A percentile compares a stretch with the other conserved stretches of the same genome.
Evolutionary conservation across 164 flowering plant species (phyloP).

Genomic region (Hamamelis virginiana): DNA sequence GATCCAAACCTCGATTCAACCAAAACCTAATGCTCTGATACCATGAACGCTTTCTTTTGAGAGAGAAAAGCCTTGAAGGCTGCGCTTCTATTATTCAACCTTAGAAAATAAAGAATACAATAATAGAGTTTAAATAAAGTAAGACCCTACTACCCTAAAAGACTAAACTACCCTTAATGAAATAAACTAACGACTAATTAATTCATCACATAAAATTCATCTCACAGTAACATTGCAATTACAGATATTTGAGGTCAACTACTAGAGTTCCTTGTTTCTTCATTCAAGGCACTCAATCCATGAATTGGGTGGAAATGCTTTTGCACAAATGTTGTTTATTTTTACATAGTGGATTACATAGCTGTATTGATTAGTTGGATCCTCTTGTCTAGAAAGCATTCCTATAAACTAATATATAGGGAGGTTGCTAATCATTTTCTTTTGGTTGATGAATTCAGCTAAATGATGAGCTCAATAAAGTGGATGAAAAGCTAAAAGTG

Average conservation of each 20-base stretch:
- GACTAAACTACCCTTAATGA: too few relatives aligned
- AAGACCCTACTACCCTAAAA: too few relatives aligned
- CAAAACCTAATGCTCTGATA: too few relatives aligned
- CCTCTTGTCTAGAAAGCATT: background rate
- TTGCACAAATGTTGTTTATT: background rate
- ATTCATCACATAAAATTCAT: too few relatives aligned
- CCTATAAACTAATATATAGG: background rate
- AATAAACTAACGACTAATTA: too few relatives aligned
- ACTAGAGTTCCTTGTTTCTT: background rate
- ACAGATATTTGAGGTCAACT: background rate
- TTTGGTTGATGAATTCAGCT: conserved; percentile 37
- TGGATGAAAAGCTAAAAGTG: conserved; percentile 60
- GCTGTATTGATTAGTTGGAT: background rate
- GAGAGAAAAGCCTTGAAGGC: too few relatives aligned
- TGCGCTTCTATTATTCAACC: too few relatives aligned
- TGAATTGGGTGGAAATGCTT: background rate
- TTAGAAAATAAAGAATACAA: too few relatives aligned
- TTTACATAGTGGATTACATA: background rate
- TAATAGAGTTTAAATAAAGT: too few relatives aligned
- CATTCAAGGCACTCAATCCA: background rate
- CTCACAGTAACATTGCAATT: background rate
- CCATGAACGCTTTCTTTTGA: too few relatives aligned
- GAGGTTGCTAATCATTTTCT: background rate
- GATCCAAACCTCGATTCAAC: too few relatives aligned
- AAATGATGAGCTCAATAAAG: conserved; percentile 54